Percentiles rank a stretch among this genome's conserved stretches.
Conservation (phyloP, 2,329 filamentous ascomycete species). For the Venturia oleaginea region DNA sequence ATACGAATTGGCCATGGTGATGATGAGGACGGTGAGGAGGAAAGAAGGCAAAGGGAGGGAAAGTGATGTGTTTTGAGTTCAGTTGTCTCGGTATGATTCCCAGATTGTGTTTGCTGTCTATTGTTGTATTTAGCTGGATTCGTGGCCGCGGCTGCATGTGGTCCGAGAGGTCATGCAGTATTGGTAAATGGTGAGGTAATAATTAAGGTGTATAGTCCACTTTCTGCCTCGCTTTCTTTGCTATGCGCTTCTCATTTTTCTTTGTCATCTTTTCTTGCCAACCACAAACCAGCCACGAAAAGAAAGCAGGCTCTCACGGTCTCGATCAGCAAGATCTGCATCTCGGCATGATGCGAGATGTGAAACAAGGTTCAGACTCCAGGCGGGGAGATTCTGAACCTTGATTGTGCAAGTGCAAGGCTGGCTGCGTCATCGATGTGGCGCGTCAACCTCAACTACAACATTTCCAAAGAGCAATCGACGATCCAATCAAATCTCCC, state of each 20-base stretch:
- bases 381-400: too few species aligned
- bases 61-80: not conserved
- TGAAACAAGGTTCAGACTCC: too few species aligned
- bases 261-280: too few species aligned
- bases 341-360: not conserved
- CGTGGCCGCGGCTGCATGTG: not conserved
- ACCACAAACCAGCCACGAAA: too few species aligned
- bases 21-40: not conserved
- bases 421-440: conserved; percentile 1
- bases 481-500: not conserved
- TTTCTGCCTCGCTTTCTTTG: too few species aligned
- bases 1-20: not conserved
- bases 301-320: too few species aligned
- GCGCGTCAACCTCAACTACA: not conserved
- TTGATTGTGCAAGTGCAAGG: not conserved
- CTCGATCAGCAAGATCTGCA: too few species aligned
- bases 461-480: not conserved
- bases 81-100: not conserved
- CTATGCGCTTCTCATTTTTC: too few species aligned
- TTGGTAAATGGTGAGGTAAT: not conserved
- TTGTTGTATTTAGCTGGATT: not conserved
- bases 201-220: too few species aligned
- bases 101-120: not conserved
- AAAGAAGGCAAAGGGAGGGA: not conserved
- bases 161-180: not conserved